phyloP scores from a whole-genome alignment of 441 rosid species.

The Arabidopsis lyrata region DNA sequence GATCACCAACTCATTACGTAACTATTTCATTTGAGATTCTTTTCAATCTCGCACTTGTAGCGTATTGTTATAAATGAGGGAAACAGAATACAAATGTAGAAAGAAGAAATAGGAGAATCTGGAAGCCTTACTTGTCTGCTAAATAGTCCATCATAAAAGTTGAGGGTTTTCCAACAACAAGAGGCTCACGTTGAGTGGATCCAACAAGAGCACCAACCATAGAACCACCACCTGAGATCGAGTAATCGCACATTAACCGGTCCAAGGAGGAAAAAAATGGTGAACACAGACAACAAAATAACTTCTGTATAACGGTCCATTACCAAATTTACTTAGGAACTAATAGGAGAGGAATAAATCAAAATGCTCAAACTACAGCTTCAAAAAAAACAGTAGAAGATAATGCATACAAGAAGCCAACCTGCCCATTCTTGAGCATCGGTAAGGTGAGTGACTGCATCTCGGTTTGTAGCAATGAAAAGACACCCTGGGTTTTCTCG shows the following conservation, averaged over 20 bases:
- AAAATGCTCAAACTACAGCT: not conserved
- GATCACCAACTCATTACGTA: constrained; percentile 9
- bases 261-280: constrained; percentile 1
- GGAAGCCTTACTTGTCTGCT: constrained; percentile 69
- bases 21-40: not conserved
- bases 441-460: constrained; percentile 82
- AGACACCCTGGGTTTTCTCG: constrained; percentile 84
- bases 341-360: not conserved
- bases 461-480: constrained; percentile 80
- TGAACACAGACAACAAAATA: not conserved
- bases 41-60: not conserved
- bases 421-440: constrained; percentile 97
- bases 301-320: not conserved
- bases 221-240: constrained; percentile 74
- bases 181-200: constrained; percentile 74
- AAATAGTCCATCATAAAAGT: constrained; percentile 90
- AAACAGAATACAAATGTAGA: constrained; percentile 12
- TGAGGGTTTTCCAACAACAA: constrained; percentile 82
- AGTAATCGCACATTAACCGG: not conserved
- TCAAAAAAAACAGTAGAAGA: not conserved
- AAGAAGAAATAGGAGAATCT: not conserved
- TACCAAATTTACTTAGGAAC: not conserved
- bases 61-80: constrained; percentile 5
- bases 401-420: constrained; percentile 34
- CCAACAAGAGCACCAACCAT: constrained; percentile 82